Evolutionary conservation across 2,329 filamentous ascomycete genomes (phyloP).

Genomic region (Hortaea sp.): DNA sequence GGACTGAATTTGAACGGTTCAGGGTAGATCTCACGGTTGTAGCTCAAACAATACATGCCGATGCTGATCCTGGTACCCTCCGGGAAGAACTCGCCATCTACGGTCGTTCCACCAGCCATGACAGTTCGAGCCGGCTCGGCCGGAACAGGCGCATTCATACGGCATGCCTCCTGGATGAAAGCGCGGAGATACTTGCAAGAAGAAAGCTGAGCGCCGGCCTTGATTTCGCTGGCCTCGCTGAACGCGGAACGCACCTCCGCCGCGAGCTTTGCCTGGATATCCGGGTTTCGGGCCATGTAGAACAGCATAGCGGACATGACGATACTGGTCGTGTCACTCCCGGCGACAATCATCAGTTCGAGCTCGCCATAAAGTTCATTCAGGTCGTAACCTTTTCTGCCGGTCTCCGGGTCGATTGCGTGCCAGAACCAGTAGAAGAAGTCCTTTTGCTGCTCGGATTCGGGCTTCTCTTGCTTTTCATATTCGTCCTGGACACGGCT

Average conservation of each 20-base stretch:
- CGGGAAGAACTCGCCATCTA: slow-evolving; percentile 26
- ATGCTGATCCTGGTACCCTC: slow-evolving; percentile 26
- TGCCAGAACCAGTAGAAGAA: slow-evolving; percentile 14
- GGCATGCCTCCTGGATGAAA: slow-evolving; percentile 38
- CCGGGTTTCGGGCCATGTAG: slow-evolving; percentile 25
- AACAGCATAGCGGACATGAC: slow-evolving; percentile 27
- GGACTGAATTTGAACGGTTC: slow-evolving; percentile 20
- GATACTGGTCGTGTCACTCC: slow-evolving; percentile 20
- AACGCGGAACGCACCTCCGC: slow-evolving; percentile 33
- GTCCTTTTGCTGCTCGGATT: slow-evolving; percentile 12
- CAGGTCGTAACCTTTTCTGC: slow-evolving; percentile 16
- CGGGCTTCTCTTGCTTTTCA: slow-evolving; percentile 4
- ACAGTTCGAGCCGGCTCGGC: slow-evolving; percentile 26
- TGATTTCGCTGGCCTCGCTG: slow-evolving; percentile 38
- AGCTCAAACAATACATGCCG: slow-evolving; percentile 27
- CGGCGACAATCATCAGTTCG: slow-evolving; percentile 22
- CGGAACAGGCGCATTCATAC: slow-evolving; percentile 35
- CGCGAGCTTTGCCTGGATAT: slow-evolving; percentile 18
- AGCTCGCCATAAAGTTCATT: slow-evolving; percentile 20
- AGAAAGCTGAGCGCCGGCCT: slow-evolving; percentile 28
- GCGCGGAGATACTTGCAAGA: slow-evolving; percentile 35
- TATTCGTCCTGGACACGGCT: slow-evolving; percentile 3
- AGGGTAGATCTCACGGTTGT: slow-evolving; percentile 22
- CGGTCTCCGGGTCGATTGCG: slow-evolving; percentile 22
- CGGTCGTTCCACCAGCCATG: slow-evolving; percentile 17